Evolutionary conservation across 2,329 filamentous ascomycete genomes (phyloP), one percentile per base, ranked within the genome.

Genomic region (Botrytis fabae): DNA sequence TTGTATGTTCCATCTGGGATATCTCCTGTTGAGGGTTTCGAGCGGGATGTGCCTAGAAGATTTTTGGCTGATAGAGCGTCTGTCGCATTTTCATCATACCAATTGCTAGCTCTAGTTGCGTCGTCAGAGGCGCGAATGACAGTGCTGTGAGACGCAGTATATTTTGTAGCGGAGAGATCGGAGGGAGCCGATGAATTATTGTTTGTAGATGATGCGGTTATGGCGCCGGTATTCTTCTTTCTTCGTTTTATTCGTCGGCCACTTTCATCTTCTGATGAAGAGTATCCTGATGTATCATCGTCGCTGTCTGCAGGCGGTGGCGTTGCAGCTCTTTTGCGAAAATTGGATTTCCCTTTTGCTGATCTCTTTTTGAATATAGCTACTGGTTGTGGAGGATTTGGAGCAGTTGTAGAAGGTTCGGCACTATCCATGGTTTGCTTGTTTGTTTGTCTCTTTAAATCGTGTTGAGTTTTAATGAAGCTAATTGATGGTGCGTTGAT

Each of bases 31-130:
- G 78, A 80, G 76, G 72, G 80, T 10, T 80, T 75, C 73, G 82
- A 75, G 48, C 87, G 84, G 35, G 88, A 88, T 48, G 85, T 89
- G 16, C 88, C 90, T 28, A 91, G 84, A 0, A 91, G 85, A 71
- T 86, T 90, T 80, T 90, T 87, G 54, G 72, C 72, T 3, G 80
- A 80, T 14, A 82, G 71, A 2, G 78, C 79, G 73, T 78, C 78
- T 59, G 74, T 83, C 38, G 85, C 83, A n/a, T 87, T 86, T 74
- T 95, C 93, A 74, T 97, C 94, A 82, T 92, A 96, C 95, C 94
- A 98, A 81, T 97, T 93, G 72, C 88, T 92, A 61, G 91, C 88
- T 79, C 97, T 97, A 1, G 95, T 98, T 32, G 96, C 95, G 81
- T 98, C 95, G 81, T 95, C 95, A 78, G 88, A 88, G 75, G 86